phyloP scores from a whole-genome alignment of 1,284 basidiomycete genomes.

The Neolentinus lepideus region DNA sequence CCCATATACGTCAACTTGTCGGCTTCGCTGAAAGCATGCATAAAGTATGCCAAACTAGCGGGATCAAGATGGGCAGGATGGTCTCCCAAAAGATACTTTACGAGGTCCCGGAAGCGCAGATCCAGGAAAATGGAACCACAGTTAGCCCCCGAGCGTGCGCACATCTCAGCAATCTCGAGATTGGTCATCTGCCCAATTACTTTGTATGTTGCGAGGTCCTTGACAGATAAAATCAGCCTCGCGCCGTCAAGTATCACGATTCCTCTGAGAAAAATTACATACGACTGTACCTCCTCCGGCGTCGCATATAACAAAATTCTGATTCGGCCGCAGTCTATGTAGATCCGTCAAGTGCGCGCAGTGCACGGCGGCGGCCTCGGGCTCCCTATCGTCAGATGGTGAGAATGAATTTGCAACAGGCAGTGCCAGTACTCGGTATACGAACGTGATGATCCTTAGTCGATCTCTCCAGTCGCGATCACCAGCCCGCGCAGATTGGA shows the following conservation, averaged over 20 bases:
- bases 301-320: slow-evolving; percentile 77
- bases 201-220: slow-evolving; percentile 72
- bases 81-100: slow-evolving; percentile 59
- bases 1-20: slow-evolving; percentile 73
- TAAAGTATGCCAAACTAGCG: slow-evolving; percentile 74
- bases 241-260: not conserved
- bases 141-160: slow-evolving; percentile 74
- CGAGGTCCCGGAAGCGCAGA: slow-evolving; percentile 71
- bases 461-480: slow-evolving; percentile 72
- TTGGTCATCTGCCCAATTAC: slow-evolving; percentile 68
- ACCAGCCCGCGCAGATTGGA: slow-evolving; percentile 62
- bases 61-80: slow-evolving; percentile 77
- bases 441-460: slow-evolving; percentile 68
- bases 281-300: slow-evolving; percentile 77
- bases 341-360: slow-evolving; percentile 72
- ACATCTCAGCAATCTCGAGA: slow-evolving; percentile 81
- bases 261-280: slow-evolving; percentile 16
- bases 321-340: slow-evolving; percentile 66
- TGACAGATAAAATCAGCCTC: not conserved
- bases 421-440: slow-evolving; percentile 7
- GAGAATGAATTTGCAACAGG: slow-evolving; percentile 6
- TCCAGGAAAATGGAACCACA: slow-evolving; percentile 81
- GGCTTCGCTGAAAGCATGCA: slow-evolving; percentile 81
- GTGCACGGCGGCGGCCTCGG: slow-evolving; percentile 81
- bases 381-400: slow-evolving; percentile 39